These are phyloP conservation scores for Posidonia australis DNA, from an alignment of 106 monocot genomes.

Conservation along the genomic window DNA sequence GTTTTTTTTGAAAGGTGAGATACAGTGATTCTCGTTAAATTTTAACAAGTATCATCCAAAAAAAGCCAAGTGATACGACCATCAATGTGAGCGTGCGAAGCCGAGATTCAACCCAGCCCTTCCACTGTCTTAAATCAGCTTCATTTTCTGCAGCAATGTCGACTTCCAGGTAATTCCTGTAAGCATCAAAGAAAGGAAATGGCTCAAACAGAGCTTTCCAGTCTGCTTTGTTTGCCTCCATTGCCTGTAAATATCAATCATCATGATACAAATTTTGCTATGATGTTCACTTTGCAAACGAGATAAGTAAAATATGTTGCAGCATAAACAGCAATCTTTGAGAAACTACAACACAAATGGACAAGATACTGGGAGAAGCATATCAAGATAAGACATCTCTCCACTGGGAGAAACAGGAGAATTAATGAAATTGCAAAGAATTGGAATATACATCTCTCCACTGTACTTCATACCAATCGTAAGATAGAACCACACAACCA, in stretches of 20 bases:
- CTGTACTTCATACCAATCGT: too few relatives aligned
- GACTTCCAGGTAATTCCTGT: constrained; percentile 80
- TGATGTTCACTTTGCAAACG: not conserved
- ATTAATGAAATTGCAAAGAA: too few relatives aligned
- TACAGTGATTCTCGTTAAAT: too few relatives aligned
- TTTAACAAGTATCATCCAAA: too few relatives aligned
- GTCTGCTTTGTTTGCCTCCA: constrained; percentile 63
- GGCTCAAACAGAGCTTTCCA: constrained; percentile 74
- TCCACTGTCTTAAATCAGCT: constrained; percentile 82
- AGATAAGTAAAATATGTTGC: not conserved
- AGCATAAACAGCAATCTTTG: not conserved
- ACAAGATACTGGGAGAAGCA: too few relatives aligned
- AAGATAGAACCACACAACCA: too few relatives aligned
- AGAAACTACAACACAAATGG: too few relatives aligned
- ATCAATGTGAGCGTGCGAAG: constrained; percentile 73
- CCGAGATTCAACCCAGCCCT: constrained; percentile 96
- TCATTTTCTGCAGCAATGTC: constrained; percentile 78
- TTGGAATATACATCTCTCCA: too few relatives aligned
- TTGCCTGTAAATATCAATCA: constrained; percentile 29
- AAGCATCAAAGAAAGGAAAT: constrained; percentile 82
- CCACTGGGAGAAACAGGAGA: too few relatives aligned
- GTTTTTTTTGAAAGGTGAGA: too few relatives aligned
- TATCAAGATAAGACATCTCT: too few relatives aligned
- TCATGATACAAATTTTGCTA: not conserved
- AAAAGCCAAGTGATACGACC: constrained; percentile 41